Evolutionary conservation across 257 asterid genomes (phyloP).

Genomic region (Henckelia pumila): DNA sequence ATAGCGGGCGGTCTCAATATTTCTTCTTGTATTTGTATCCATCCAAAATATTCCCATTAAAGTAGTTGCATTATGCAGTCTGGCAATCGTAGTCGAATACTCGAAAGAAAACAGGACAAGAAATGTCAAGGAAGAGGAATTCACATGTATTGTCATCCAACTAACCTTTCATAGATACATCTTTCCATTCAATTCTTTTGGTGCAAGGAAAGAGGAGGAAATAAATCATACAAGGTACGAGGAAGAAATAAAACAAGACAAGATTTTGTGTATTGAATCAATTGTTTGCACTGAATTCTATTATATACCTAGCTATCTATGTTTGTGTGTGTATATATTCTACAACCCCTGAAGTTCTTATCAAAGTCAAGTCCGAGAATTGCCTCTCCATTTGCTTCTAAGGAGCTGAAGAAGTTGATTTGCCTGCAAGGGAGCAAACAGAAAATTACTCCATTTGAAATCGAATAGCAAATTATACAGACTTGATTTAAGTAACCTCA

Average conservation of each 20-base stretch:
- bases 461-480: neutral
- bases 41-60: too few relatives aligned
- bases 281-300: slow-evolving; percentile 18
- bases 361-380: slow-evolving; percentile 39
- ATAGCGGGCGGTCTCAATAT: too few relatives aligned
- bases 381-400: slow-evolving; percentile 75
- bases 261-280: slow-evolving; percentile 5
- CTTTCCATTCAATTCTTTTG: neutral
- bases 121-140: too few relatives aligned
- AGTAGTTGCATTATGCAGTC: too few relatives aligned
- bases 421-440: slow-evolving; percentile 52
- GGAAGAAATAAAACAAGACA: neutral
- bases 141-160: neutral
- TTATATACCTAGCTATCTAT: slow-evolving; percentile 28
- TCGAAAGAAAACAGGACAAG: too few relatives aligned
- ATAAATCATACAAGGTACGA: neutral
- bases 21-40: too few relatives aligned
- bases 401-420: slow-evolving; percentile 69
- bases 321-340: too few relatives aligned
- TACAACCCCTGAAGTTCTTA: too few relatives aligned
- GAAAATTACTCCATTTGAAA: neutral
- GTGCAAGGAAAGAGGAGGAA: neutral
- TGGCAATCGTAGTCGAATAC: too few relatives aligned
- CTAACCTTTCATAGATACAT: neutral
- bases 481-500: slow-evolving; percentile 23